Conservation (phyloP, 2,329 filamentous ascomycete genomes). For the Malbranchea zuffiana region DNA sequence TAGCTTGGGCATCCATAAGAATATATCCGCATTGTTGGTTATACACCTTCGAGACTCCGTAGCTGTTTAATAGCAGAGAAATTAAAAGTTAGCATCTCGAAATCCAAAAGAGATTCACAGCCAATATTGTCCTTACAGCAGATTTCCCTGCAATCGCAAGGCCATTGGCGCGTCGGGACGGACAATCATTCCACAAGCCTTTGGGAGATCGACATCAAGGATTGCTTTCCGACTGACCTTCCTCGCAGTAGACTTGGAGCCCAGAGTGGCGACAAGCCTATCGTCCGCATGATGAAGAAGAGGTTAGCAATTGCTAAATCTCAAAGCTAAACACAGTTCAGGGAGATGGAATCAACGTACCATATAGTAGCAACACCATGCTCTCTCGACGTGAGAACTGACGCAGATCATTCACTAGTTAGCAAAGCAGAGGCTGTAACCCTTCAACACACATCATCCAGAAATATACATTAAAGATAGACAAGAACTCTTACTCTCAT, state of each 20-base stretch:
- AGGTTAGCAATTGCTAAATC: slow-evolving; percentile 3
- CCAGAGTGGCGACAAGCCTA: slow-evolving; percentile 87
- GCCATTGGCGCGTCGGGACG: slow-evolving; percentile 79
- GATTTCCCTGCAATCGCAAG: slow-evolving; percentile 74
- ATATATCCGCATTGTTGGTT: slow-evolving; percentile 80
- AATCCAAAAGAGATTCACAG: slow-evolving; percentile 12
- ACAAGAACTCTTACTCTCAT: slow-evolving; percentile 59
- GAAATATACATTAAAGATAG: not conserved
- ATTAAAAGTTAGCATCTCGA: slow-evolving; percentile 1
- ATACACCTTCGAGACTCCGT: slow-evolving; percentile 55
- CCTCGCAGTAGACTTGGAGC: slow-evolving; percentile 57
- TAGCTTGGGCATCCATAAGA: slow-evolving; percentile 65
- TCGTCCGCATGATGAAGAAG: slow-evolving; percentile 3
- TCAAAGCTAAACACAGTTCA: not conserved
- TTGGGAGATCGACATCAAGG: slow-evolving; percentile 72
- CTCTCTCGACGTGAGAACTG: slow-evolving; percentile 70
- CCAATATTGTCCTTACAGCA: slow-evolving; percentile 49
- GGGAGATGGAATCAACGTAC: slow-evolving; percentile 40
- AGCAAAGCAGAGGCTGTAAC: not conserved
- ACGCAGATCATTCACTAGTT: not conserved
- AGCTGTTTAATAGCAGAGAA: slow-evolving; percentile 8
- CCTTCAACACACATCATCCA: not conserved
- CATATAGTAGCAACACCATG: slow-evolving; percentile 93
- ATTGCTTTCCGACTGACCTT: slow-evolving; percentile 79
- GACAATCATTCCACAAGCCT: slow-evolving; percentile 80